Conservation (phyloP, 441 rosid genomes). For the Omphalea diandra region DNA sequence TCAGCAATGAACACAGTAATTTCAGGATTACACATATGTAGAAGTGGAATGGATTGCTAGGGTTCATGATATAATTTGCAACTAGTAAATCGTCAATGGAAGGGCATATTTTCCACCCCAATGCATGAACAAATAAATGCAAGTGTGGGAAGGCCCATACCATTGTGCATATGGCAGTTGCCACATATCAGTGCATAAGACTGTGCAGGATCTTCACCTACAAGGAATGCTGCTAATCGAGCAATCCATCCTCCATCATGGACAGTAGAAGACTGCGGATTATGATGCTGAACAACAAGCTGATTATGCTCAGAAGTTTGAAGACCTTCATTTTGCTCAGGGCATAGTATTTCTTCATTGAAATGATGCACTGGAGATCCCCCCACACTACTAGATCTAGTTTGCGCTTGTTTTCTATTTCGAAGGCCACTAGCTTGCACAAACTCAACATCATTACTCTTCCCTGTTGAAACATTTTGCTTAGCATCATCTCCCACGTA, state of each 20-base stretch:
- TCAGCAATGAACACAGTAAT: too few relatives aligned
- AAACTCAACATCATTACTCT: conserved; percentile 61
- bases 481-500: conserved; percentile 62
- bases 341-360: conserved; percentile 39
- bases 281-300: conserved; percentile 58
- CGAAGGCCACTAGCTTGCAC: conserved; percentile 67
- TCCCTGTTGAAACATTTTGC: conserved; percentile 40
- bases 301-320: conserved; percentile 46
- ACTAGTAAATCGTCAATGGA: background rate
- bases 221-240: conserved; percentile 84
- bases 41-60: background rate
- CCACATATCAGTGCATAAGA: conserved; percentile 93
- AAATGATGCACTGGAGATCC: conserved; percentile 38
- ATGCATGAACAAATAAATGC: background rate
- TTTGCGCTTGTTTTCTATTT: conserved; percentile 54
- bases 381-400: conserved; percentile 51
- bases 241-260: conserved; percentile 83
- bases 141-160: conserved; percentile 37
- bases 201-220: conserved; percentile 90
- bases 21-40: too few relatives aligned
- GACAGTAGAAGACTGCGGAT: conserved; percentile 47
- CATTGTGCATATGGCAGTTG: conserved; percentile 90
- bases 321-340: conserved; percentile 37
- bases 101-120: background rate
- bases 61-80: background rate